Evolutionary conservation across 2,329 filamentous ascomycete genomes (phyloP).

Genomic region (Ophiocordyceps camponoti-floridani): DNA sequence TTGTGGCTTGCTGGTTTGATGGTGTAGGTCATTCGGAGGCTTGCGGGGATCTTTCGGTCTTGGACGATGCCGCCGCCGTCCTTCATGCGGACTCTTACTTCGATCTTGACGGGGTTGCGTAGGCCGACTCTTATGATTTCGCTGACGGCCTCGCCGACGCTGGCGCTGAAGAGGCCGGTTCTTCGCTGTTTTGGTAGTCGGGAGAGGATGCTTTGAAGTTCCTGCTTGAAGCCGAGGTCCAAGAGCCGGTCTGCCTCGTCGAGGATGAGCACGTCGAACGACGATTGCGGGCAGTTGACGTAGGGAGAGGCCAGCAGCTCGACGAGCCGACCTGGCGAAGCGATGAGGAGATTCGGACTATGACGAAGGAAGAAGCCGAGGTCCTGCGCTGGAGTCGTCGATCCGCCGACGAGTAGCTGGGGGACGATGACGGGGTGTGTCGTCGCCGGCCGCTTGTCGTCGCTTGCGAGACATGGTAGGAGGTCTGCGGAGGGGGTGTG

Average conservation of each 20-base stretch:
- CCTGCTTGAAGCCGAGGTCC: slow-evolving; percentile 85
- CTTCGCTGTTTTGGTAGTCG: slow-evolving; percentile 81
- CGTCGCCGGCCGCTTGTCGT: slow-evolving; percentile 34
- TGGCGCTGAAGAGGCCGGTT: slow-evolving; percentile 87
- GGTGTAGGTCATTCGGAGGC: slow-evolving; percentile 80
- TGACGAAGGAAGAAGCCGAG: slow-evolving; percentile 67
- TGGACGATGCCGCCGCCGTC: slow-evolving; percentile 46
- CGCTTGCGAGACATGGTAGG: slow-evolving; percentile 33
- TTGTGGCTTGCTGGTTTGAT: slow-evolving; percentile 62
- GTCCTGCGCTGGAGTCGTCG: slow-evolving; percentile 65
- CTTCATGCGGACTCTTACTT: slow-evolving; percentile 72
- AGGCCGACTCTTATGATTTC: slow-evolving; percentile 85
- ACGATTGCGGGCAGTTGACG: slow-evolving; percentile 73
- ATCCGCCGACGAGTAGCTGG: slow-evolving; percentile 75
- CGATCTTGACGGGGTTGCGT: slow-evolving; percentile 86
- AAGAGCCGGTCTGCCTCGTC: slow-evolving; percentile 89
- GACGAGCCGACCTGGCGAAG: slow-evolving; percentile 75
- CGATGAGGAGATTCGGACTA: slow-evolving; percentile 77
- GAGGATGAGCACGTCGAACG: slow-evolving; percentile 80
- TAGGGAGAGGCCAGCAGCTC: slow-evolving; percentile 75
- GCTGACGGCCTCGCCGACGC: slow-evolving; percentile 85
- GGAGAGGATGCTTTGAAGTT: slow-evolving; percentile 69
- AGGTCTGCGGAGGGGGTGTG: slow-evolving; percentile 61
- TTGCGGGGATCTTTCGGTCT: slow-evolving; percentile 79
- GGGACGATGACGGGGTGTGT: slow-evolving; percentile 46